phyloP scores from a whole-genome alignment of 495 filamentous ascomycete genomes.

The Podospora comata region DNA sequence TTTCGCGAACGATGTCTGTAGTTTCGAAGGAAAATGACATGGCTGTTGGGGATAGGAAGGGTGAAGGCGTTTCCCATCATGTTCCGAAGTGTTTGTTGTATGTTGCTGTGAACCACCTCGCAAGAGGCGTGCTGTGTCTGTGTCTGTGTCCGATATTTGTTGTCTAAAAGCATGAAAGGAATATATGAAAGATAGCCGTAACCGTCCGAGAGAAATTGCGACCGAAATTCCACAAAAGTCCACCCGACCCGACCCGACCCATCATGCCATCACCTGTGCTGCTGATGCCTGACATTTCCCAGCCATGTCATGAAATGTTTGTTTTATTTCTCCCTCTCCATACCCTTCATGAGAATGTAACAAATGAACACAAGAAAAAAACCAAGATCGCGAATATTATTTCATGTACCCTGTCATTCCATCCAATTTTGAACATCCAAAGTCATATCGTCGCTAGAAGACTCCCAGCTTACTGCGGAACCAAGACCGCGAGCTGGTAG shows the following conservation, averaged over 20 bases:
- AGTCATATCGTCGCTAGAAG: neutral
- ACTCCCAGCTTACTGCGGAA: slow-evolving; percentile 28
- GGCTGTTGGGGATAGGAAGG: too few species aligned
- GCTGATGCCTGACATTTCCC: neutral
- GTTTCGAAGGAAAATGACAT: too few species aligned
- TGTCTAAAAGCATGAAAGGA: neutral
- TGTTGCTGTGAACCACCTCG: neutral
- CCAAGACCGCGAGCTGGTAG: slow-evolving; percentile 41
- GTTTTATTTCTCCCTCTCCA: neutral
- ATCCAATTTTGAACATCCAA: neutral
- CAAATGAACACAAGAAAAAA: neutral
- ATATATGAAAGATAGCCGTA: neutral
- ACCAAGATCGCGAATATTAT: neutral
- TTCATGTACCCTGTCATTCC: neutral
- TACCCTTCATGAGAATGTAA: neutral
- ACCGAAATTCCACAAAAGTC: neutral
- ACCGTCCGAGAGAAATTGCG: neutral
- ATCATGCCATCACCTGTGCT: neutral
- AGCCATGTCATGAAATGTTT: neutral
- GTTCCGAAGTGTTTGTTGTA: neutral
- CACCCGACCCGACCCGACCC: neutral
- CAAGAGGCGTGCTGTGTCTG: neutral
- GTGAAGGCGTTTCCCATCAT: too few species aligned
- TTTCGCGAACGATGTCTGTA: too few species aligned
- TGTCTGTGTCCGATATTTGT: neutral